Base-by-base conservation (phyloP, 2,329 filamentous ascomycete species). In the Coniella lustricola region DNA sequence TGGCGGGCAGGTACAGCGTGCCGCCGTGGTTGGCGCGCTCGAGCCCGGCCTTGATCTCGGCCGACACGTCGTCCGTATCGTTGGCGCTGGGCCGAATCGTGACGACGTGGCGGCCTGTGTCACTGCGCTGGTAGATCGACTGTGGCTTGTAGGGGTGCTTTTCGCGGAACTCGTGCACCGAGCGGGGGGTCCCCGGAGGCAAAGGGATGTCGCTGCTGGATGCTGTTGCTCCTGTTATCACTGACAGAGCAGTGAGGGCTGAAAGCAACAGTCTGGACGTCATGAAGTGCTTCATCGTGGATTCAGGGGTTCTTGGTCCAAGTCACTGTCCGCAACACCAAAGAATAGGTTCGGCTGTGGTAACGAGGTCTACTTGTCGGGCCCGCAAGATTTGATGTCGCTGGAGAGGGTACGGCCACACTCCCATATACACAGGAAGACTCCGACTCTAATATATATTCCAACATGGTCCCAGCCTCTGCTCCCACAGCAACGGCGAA, bases 21-120 rank as follows among this genome's bases (percentile, higher is more conserved):
- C 79, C 79, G 39, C 79, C 79, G 32, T 78, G 64, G 56, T 82
- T 82, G 2, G 79, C 78, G 46, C 72, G 67, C 56, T 73, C 67
- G 35, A 82, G 62, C 1, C 72, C 79, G 58, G 66, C 65, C 22
- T 75, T 64, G 56, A 83, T 80, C 32, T 77, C 74, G 7, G 67
- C 66, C 1, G 77, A 74, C 37, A 81, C 65, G 57, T 82, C 78
- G 48, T 82, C 78, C 0, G 64, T 68, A 34, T 79, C 76, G 44
- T 75, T 69, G 46, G 61, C 64, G 0, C 77, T 82, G 1, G 73
- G 56, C 7, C 76, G 69, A 44, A 81, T 77, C 2, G 67, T 74
- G 51, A 79, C 64, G 7, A 62, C 56, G 29, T 54, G 60, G 25
- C 67, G 60, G 25, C 47, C 44, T n/a, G n/a, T n/a, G 25, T 29